A percentile compares a stretch with the other conserved stretches of the same genome.
Evolutionary conservation across 2,329 filamentous ascomycete species (phyloP).

Genomic region (Xylariales sp.): DNA sequence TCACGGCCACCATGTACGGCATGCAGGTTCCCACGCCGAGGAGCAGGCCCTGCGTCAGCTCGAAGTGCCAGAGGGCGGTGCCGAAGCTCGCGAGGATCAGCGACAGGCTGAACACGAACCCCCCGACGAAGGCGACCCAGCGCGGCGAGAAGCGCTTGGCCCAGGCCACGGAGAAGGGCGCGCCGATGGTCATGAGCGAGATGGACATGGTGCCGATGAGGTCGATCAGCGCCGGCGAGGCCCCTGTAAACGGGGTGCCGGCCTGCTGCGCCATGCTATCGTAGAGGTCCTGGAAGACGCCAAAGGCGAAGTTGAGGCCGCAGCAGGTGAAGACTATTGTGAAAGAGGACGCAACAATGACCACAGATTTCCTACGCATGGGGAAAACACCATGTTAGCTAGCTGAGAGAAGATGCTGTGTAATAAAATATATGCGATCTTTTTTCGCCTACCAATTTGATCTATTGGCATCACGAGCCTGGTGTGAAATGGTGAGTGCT

Average conservation of each 20-base stretch:
- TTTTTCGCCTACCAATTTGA: no score
- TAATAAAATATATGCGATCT: no score
- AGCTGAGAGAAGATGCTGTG: no score
- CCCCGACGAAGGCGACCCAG: background rate
- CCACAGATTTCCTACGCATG: background rate
- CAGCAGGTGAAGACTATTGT: slow-evolving; percentile 1
- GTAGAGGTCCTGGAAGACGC: background rate
- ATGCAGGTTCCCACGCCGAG: background rate
- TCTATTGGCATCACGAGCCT: no score
- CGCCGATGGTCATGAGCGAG: slow-evolving; percentile 1
- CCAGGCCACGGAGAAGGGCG: background rate
- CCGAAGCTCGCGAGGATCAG: background rate
- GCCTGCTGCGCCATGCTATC: background rate
- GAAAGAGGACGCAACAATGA: background rate
- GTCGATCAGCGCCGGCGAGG: background rate
- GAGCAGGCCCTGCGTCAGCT: background rate
- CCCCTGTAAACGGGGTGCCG: background rate
- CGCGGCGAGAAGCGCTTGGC: slow-evolving; percentile 2
- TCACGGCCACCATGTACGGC: slow-evolving; percentile 1
- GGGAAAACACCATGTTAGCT: no score
- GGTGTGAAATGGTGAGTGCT: no score
- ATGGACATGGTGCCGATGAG: background rate
- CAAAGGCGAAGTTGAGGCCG: slow-evolving; percentile 1
- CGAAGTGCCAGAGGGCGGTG: background rate
- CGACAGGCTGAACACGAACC: background rate